Base-by-base conservation (phyloP, 306 rosid species). In the Begonia masoniana region DNA sequence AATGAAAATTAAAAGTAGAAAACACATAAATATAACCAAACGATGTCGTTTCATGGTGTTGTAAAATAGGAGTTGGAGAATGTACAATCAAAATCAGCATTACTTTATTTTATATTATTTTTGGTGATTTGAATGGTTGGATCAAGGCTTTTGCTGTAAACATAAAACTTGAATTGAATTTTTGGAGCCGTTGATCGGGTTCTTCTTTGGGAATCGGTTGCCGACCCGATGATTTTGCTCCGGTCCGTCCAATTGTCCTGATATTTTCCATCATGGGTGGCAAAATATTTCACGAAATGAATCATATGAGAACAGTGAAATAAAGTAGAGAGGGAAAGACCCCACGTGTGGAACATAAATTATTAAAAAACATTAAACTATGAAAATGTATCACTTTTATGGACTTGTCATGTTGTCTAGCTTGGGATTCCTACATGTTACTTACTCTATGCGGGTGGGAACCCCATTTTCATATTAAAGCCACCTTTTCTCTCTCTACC, bases 321-420 rank as follows among this genome's bases (percentile, higher is more conserved):
- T 31, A 31, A 31, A 31, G 39, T 6, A 31, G 39, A 4, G 39
- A 31, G 9, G 1, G 39, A 45, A 45, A 45, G 49, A 45, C 49
- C 49, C 49, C 49, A 45, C 49, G 49, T 45, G 49, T 45, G 49
- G 49, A 45, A 45, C 49, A 45, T 3, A 45, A 45, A 45, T 10
- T n/a, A 45, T 10, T 45, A 10, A 45, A 10, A 43, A 10, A 43
- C n/a, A 43, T 43, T 10, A 43, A 43, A 10, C 3, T 45, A 12
- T 10, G 49, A 10, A 11, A 10, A 10, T 45, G 15, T 45, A 45
- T 45, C 9, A 10, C 49, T 45, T 45, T 45, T 45, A 45, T 7
- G 13, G 49, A n/a, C 49, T 45, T 45, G n/a, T 45, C 49, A 45
- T 45, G 39, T 31, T 31, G 39, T 31, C 8, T 10, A 3, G 13